A percentile compares a stretch with the other conserved stretches of the same genome.
phyloP scores from a whole-genome alignment of 495 filamentous ascomycete genomes.

The Staphylotrichum longicolle region DNA sequence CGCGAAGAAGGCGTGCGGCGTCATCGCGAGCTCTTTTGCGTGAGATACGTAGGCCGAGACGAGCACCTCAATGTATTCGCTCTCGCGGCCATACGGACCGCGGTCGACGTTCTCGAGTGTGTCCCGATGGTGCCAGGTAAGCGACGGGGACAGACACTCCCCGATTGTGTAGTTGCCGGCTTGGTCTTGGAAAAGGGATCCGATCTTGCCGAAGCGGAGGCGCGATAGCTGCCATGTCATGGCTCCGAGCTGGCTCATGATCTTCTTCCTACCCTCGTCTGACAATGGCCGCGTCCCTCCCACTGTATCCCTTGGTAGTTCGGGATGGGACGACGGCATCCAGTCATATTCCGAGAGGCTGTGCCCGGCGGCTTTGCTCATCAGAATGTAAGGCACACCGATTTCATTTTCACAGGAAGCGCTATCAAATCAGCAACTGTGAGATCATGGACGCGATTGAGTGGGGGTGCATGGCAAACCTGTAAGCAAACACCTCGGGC shows the following conservation, averaged over 20 bases:
- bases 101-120: not conserved
- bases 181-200: conserved; percentile 24
- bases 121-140: not conserved
- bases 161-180: conserved; percentile 16
- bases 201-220: conserved; percentile 21
- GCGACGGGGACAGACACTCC: conserved; percentile 8
- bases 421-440: not conserved
- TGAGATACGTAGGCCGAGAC: conserved; percentile 14
- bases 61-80: conserved; percentile 20
- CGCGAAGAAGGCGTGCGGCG: conserved; percentile 21
- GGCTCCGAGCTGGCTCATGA: conserved; percentile 26
- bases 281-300: conserved; percentile 8
- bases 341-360: conserved; percentile 20
- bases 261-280: conserved; percentile 21
- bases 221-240: conserved; percentile 19
- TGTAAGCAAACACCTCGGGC: conserved; percentile 2
- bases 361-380: conserved; percentile 22
- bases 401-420: conserved; percentile 34
- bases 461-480: not conserved
- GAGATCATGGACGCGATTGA: not conserved
- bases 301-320: not conserved
- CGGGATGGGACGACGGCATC: conserved; percentile 3
- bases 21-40: conserved; percentile 16
- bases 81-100: conserved; percentile 15
- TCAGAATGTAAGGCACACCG: conserved; percentile 26